Conservation (phyloP, 805 yeast genomes). For the Tetrapisispora pingtungensis region DNA sequence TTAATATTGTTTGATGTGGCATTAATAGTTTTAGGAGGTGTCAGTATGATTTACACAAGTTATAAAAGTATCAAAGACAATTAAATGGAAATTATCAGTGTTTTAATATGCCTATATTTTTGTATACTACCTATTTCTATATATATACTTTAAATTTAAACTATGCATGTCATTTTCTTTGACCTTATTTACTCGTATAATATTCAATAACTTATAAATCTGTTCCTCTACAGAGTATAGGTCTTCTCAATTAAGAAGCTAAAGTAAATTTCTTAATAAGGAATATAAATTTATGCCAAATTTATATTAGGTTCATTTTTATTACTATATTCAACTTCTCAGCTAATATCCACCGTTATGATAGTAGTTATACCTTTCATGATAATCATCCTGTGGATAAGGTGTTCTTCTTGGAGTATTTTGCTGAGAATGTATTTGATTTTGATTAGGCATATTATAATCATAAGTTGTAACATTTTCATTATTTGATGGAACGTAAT, state of each 20-base stretch:
- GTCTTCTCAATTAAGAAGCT: too few relatives aligned
- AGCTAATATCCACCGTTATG: background rate
- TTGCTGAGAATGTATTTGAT: background rate
- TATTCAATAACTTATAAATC: too few relatives aligned
- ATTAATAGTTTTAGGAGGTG: conserved; percentile 45
- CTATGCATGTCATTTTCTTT: too few relatives aligned
- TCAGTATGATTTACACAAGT: conserved; percentile 57
- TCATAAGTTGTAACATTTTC: background rate
- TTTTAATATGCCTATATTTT: too few relatives aligned
- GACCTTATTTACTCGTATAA: too few relatives aligned
- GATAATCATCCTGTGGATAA: conserved; percentile 3
- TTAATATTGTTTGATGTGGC: conserved; percentile 35
- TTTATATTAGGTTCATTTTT: too few relatives aligned
- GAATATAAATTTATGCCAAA: too few relatives aligned
- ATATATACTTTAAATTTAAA: too few relatives aligned
- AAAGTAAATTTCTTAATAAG: too few relatives aligned
- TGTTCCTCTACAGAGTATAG: too few relatives aligned
- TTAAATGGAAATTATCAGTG: background rate
- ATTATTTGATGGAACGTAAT: background rate
- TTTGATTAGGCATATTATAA: background rate
- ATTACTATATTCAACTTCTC: too few relatives aligned
- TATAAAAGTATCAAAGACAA: conserved; percentile 35
- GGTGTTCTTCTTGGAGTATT: background rate
- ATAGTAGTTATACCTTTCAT: background rate
- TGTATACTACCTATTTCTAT: too few relatives aligned